Conservation (phyloP, 164 flowering plant species). For the Kingdonia uniflora region DNA sequence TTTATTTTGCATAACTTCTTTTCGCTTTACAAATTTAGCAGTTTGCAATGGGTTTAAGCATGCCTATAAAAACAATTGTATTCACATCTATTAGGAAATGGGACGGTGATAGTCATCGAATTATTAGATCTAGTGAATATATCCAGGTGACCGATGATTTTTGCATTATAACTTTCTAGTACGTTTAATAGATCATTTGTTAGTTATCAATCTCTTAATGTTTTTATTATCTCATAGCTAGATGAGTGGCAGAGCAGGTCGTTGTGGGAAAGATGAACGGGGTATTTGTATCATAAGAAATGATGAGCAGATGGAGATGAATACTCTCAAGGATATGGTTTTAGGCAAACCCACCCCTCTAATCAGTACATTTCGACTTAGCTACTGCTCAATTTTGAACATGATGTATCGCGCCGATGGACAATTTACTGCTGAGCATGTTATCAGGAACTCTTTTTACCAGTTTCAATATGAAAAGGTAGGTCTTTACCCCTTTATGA, state of each 20-base stretch:
- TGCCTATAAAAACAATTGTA: slow-evolving; percentile 99
- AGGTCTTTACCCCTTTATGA: slow-evolving; percentile 1
- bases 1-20: neutral
- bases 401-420: slow-evolving; percentile 98
- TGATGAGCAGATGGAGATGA: slow-evolving; percentile 99
- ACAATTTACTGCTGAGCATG: slow-evolving; percentile 98
- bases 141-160: slow-evolving; percentile 70
- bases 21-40: slow-evolving; percentile 17
- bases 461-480: slow-evolving; percentile 99
- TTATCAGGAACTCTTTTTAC: slow-evolving; percentile 87
- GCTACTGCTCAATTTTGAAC: slow-evolving; percentile 91
- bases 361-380: slow-evolving; percentile 92
- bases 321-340: slow-evolving; percentile 82
- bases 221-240: slow-evolving; percentile 9
- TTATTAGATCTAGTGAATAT: slow-evolving; percentile 94
- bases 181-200: no score
- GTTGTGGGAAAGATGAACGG: slow-evolving; percentile 98
- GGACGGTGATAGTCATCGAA: slow-evolving; percentile 98
- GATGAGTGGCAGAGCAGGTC: slow-evolving; percentile 99
- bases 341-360: slow-evolving; percentile 96
- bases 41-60: slow-evolving; percentile 99
- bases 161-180: neutral
- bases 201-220: neutral
- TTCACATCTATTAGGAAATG: slow-evolving; percentile 90
- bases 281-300: slow-evolving; percentile 98